Conservation (phyloP, 148 eudicot genomes). For the Drosera capensis region DNA sequence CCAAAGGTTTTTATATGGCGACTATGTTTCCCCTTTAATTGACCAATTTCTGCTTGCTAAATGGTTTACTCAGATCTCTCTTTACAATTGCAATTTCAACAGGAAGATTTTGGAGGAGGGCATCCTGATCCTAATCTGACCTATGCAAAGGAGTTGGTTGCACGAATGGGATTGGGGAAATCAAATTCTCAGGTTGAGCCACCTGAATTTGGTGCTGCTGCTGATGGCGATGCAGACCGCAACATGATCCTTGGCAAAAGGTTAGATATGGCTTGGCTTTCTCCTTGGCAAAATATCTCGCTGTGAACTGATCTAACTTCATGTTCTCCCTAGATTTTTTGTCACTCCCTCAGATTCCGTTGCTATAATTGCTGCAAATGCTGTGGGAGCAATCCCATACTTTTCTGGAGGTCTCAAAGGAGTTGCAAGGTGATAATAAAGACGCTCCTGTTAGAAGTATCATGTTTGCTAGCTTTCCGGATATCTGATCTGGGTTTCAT, state of each 20-base stretch:
- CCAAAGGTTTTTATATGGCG: slow-evolving; percentile 97
- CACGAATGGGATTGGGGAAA: slow-evolving; percentile 87
- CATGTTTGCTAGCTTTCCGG: too few relatives aligned
- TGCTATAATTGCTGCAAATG: slow-evolving; percentile 97
- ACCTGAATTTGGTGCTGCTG: slow-evolving; percentile 97
- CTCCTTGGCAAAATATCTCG: neutral
- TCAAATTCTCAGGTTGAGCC: slow-evolving; percentile 44
- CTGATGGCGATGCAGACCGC: slow-evolving; percentile 96
- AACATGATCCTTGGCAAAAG: slow-evolving; percentile 95
- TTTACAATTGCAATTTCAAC: slow-evolving; percentile 3
- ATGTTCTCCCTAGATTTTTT: slow-evolving; percentile 52
- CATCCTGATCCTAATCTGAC: slow-evolving; percentile 99
- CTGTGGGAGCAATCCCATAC: slow-evolving; percentile 81
- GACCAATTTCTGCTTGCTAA: neutral
- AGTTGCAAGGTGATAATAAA: slow-evolving; percentile 56
- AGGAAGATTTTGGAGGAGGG: slow-evolving; percentile 98
- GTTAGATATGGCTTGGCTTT: slow-evolving; percentile 16
- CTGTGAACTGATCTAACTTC: neutral
- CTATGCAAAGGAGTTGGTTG: slow-evolving; percentile 88
- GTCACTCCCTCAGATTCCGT: slow-evolving; percentile 97
- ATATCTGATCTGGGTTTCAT: neutral
- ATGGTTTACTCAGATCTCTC: slow-evolving; percentile 1
- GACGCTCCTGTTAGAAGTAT: too few relatives aligned
- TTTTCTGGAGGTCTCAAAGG: slow-evolving; percentile 90
- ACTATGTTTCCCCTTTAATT: neutral